Conservation (phyloP, 768 basidiomycete genomes). For the Tubosaeta sp. region DNA sequence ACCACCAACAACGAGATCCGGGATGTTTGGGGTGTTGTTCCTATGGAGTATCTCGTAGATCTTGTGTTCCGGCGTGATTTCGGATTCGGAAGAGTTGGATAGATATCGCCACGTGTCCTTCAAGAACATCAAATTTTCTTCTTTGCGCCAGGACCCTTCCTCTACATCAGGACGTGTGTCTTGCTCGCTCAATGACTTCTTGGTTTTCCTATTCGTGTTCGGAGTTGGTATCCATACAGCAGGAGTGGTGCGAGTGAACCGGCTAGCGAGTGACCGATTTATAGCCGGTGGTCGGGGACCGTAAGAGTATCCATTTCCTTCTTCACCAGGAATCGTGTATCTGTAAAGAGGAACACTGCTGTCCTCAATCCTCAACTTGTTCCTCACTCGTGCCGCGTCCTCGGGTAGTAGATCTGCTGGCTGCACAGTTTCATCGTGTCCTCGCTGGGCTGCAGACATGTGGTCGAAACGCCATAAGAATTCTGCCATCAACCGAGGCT, state of each 20-base stretch:
- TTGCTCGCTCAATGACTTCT: too few species aligned
- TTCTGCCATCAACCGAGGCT: not conserved
- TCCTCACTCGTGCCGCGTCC: not conserved
- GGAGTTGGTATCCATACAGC: too few species aligned
- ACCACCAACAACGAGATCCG: not conserved
- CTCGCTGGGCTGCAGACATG: not conserved
- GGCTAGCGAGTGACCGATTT: conserved; percentile 1
- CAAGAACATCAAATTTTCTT: not conserved
- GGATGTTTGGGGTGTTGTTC: not conserved
- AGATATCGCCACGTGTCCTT: conserved; percentile 3
- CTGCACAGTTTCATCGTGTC: not conserved
- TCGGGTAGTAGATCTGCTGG: not conserved
- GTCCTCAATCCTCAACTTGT: not conserved
- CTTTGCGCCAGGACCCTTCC: not conserved
- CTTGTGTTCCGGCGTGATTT: not conserved
- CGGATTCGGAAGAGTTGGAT: not conserved
- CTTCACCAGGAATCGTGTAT: not conserved
- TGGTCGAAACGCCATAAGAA: not conserved
- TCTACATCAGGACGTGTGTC: not conserved
- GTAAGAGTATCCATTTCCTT: not conserved
- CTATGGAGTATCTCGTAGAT: too few species aligned
- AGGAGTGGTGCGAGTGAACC: too few species aligned
- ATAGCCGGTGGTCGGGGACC: not conserved
- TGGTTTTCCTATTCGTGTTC: too few species aligned
- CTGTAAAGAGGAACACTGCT: not conserved